phyloP scores from a whole-genome alignment of 208 protist species.

The Trypanosoma caninum region DNA sequence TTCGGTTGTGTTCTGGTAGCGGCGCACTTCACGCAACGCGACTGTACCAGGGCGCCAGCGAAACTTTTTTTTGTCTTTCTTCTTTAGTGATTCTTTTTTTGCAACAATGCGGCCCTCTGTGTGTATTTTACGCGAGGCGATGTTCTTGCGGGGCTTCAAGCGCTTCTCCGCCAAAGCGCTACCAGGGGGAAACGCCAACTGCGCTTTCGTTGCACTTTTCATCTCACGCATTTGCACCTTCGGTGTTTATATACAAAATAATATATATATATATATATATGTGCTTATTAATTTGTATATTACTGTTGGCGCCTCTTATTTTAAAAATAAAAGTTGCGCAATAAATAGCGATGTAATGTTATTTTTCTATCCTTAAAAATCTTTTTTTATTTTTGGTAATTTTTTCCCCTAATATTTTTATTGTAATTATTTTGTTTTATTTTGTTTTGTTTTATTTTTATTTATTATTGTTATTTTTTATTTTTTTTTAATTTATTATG shows the following conservation, averaged over 20 bases:
- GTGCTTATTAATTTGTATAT: too few species aligned
- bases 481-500: neutral
- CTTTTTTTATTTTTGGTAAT: neutral
- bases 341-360: too few species aligned
- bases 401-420: neutral
- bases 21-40: conserved; percentile 98
- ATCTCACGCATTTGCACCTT: too few species aligned
- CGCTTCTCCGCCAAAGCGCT: conserved; percentile 53
- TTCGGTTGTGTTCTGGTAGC: conserved; percentile 98
- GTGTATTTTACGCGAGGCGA: conserved; percentile 71
- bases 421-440: neutral
- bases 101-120: conserved; percentile 61
- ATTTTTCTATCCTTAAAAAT: neutral
- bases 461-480: conserved; percentile 9
- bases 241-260: too few species aligned
- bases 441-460: neutral
- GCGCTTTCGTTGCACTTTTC: too few species aligned
- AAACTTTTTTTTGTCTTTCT: conserved; percentile 94
- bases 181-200: too few species aligned
- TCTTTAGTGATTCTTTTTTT: conserved; percentile 49
- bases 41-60: conserved; percentile 99
- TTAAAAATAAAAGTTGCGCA: too few species aligned
- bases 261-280: too few species aligned
- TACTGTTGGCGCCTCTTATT: too few species aligned
- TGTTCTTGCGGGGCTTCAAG: conserved; percentile 58